Conservation (phyloP, 768 basidiomycete species). For the Kwoniella mangroviensis region DNA sequence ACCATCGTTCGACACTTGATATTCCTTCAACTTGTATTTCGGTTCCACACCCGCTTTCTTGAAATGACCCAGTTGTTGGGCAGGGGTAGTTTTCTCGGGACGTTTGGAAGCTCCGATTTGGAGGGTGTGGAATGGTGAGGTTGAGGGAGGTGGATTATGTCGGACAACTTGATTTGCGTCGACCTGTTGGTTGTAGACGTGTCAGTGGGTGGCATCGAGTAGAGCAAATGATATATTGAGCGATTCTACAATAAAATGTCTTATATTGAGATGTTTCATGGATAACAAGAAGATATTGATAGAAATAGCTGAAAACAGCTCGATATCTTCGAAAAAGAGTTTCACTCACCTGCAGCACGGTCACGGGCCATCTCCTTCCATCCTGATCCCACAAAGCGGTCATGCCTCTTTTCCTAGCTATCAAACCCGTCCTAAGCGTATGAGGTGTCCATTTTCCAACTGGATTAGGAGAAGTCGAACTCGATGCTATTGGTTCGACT, state of each 20-base stretch:
- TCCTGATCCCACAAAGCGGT: slow-evolving; percentile 88
- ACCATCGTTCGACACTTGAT: slow-evolving; percentile 84
- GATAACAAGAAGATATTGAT: too few relatives aligned
- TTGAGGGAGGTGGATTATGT: slow-evolving; percentile 42
- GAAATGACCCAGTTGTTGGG: slow-evolving; percentile 88
- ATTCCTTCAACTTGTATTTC: slow-evolving; percentile 82
- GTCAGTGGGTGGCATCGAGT: too few relatives aligned
- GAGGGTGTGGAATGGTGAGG: slow-evolving; percentile 76
- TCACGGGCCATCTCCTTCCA: slow-evolving; percentile 85
- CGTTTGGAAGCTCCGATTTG: slow-evolving; percentile 86
- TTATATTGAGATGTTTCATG: too few relatives aligned
- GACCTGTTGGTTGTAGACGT: slow-evolving; percentile 56
- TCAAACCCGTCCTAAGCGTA: slow-evolving; percentile 85
- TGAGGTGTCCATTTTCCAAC: slow-evolving; percentile 77
- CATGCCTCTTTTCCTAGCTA: slow-evolving; percentile 97
- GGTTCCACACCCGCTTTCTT: slow-evolving; percentile 76
- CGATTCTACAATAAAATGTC: too few relatives aligned
- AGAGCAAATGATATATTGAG: too few relatives aligned
- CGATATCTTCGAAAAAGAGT: neutral
- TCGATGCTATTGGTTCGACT: slow-evolving; percentile 19
- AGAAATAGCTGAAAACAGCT: too few relatives aligned
- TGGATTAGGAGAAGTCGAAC: slow-evolving; percentile 16
- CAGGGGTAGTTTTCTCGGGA: slow-evolving; percentile 71
- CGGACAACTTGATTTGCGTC: slow-evolving; percentile 58
- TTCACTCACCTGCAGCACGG: slow-evolving; percentile 80